A percentile compares a stretch with the other conserved stretches of the same genome.
These are phyloP conservation scores for Scenedesmus sp. DNA, from an alignment of 163 green algal species.

Conservation along the genomic window DNA sequence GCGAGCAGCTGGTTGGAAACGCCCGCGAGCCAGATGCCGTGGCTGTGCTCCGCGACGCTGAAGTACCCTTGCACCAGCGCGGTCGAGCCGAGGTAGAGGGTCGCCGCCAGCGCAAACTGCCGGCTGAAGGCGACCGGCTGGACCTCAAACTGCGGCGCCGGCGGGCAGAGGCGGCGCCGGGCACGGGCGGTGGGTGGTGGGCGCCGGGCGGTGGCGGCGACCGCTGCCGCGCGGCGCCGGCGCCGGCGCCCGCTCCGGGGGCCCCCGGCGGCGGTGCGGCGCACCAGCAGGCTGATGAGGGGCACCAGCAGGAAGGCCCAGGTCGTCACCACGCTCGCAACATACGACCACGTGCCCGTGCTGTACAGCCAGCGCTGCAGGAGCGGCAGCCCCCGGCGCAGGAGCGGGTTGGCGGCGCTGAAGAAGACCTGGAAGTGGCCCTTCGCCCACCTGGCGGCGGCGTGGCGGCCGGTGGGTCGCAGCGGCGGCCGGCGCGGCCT, in stretches of 20 bases:
- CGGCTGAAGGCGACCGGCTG: slow-evolving; percentile 53
- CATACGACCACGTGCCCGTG: slow-evolving; percentile 48
- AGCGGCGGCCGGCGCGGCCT: too few species aligned
- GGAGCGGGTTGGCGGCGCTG: slow-evolving; percentile 34
- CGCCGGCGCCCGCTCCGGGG: too few species aligned
- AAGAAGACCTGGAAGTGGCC: slow-evolving; percentile 53
- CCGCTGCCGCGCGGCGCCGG: too few species aligned
- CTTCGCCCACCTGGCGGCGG: slow-evolving; percentile 55
- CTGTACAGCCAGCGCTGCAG: slow-evolving; percentile 41
- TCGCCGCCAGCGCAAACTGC: slow-evolving; percentile 44
- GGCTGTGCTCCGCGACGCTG: slow-evolving; percentile 39
- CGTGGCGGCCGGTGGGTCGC: too few species aligned
- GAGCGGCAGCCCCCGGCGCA: slow-evolving; percentile 42
- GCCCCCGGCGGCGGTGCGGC: too few species aligned
- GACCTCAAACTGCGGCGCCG: too few species aligned
- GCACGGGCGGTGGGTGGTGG: too few species aligned
- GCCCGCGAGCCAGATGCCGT: slow-evolving; percentile 42
- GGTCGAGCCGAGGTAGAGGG: slow-evolving; percentile 40
- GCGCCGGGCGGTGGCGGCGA: too few species aligned
- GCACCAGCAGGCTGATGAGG: slow-evolving; percentile 48
- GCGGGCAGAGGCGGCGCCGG: too few species aligned
- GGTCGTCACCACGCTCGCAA: slow-evolving; percentile 39
- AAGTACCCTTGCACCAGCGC: slow-evolving; percentile 40
- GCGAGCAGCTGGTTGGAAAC: slow-evolving; percentile 44
- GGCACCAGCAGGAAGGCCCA: slow-evolving; percentile 53